Evolutionary conservation across 768 basidiomycete genomes (phyloP), one percentile per base, ranked within the genome.

Genomic region (Podaxis carcinomalis): DNA sequence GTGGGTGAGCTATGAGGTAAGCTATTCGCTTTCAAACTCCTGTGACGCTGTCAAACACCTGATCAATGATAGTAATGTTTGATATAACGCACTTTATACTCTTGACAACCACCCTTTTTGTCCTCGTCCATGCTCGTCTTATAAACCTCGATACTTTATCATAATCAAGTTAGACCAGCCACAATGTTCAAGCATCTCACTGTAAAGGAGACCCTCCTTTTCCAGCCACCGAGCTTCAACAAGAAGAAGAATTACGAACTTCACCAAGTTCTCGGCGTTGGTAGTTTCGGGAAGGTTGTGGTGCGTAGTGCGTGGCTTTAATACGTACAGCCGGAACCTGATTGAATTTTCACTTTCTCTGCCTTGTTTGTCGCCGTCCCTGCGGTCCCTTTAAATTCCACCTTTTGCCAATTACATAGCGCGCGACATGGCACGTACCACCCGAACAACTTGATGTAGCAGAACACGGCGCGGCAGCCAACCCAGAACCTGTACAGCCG

Each of bases 221-320:
- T 88, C 0, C 93, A 96, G 68, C 95, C 95, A 0, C 80, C 90
- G 0, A 93, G 90, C 59, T 95, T 92, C 70, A 74, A 71, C 64
- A 95, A 95, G 82, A 97, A 96, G 80, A 92, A 89, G 72, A 69
- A 78, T 23, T 93, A 93, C 66, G 87, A 88, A 62, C 74, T 90
- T 1, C 85, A 89, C 61, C 81, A 88, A 28, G 78, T 86, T 3
- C 77, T 95, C 3, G 95, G 95, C 4, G 80, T 81, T 13, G 95
- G 95, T 2, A 87, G 93, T 0, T 97, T 96, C 74, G 95, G 95
- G 25, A 92, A 93, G 70, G 96, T 98, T 51, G 80, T 93, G 72
- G 89, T 92, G 68, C 57, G 70, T 70, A 59, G 53, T 51, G 42
- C 32, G 5, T 25, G 49, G 49, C 57, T 25, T 27, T 21, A 25